phyloP scores from a whole-genome alignment of 129 eudicot species.

The Chrysanthemum seticuspe region DNA sequence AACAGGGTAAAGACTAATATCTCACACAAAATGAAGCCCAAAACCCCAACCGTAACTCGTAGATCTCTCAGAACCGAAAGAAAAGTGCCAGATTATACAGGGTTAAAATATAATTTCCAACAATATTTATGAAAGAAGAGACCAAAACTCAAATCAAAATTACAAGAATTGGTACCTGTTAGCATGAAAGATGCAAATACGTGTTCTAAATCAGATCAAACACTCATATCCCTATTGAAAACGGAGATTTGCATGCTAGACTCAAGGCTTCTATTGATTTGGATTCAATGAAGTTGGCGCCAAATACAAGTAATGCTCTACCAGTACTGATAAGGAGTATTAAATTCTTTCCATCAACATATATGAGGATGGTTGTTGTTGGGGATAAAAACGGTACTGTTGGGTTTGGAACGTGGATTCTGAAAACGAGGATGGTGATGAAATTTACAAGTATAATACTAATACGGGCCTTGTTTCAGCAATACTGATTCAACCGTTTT shows the following conservation, averaged over 20 bases:
- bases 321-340: slow-evolving; percentile 56
- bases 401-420: slow-evolving; percentile 74
- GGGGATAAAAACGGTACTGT: slow-evolving; percentile 71
- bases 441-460: slow-evolving; percentile 58
- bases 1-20: slow-evolving; percentile 47
- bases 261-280: slow-evolving; percentile 46
- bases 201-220: slow-evolving; percentile 32
- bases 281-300: slow-evolving; percentile 50
- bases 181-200: slow-evolving; percentile 51
- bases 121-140: no score
- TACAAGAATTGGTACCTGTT: slow-evolving; percentile 35
- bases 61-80: slow-evolving; percentile 77
- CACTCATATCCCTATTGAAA: slow-evolving; percentile 24
- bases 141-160: slow-evolving; percentile 18
- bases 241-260: slow-evolving; percentile 11
- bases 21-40: slow-evolving; percentile 51
- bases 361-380: slow-evolving; percentile 59
- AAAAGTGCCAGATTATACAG: slow-evolving; percentile 58
- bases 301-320: slow-evolving; percentile 64
- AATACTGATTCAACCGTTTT: slow-evolving; percentile 55
- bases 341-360: slow-evolving; percentile 59
- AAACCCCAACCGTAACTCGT: slow-evolving; percentile 57
- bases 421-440: slow-evolving; percentile 47
- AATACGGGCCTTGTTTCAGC: slow-evolving; percentile 69
- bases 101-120: slow-evolving; percentile 39